A percentile compares a stretch with the other conserved stretches of the same genome.
Evolutionary conservation across 2,329 filamentous ascomycete genomes (phyloP).

Genomic region (Zalaria obscura): DNA sequence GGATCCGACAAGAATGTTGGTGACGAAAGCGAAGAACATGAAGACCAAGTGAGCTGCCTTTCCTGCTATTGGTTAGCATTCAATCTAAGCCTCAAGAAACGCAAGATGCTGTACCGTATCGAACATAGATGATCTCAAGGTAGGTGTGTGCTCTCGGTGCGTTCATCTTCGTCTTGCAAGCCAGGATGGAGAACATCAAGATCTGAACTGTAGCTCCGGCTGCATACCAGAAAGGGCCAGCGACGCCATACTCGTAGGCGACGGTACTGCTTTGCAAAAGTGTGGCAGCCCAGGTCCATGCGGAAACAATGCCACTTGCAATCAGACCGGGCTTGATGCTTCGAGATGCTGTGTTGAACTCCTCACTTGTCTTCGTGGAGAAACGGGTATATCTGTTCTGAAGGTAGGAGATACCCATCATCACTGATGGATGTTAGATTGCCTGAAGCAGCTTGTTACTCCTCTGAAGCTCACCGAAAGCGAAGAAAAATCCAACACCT

Average conservation of each 20-base stretch:
- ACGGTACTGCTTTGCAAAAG: slow-evolving; percentile 18
- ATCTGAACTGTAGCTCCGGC: slow-evolving; percentile 28
- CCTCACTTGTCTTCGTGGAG: slow-evolving; percentile 63
- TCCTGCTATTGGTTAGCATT: slow-evolving; percentile 9
- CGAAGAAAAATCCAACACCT: slow-evolving; percentile 57
- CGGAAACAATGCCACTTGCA: slow-evolving; percentile 71
- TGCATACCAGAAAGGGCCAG: slow-evolving; percentile 22
- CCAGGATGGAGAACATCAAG: slow-evolving; percentile 26
- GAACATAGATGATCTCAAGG: slow-evolving; percentile 23
- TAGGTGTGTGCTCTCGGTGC: slow-evolving; percentile 23
- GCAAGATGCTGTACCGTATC: slow-evolving; percentile 14
- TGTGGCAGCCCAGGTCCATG: slow-evolving; percentile 57
- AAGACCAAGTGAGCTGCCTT: slow-evolving; percentile 23
- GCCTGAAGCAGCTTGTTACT: background rate
- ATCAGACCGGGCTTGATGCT: slow-evolving; percentile 79
- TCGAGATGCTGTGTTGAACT: slow-evolving; percentile 76
- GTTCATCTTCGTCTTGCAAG: slow-evolving; percentile 26
- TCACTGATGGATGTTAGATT: slow-evolving; percentile 15
- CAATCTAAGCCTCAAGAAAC: slow-evolving; percentile 6
- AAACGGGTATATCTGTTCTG: slow-evolving; percentile 38
- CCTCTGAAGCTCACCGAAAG: slow-evolving; percentile 18
- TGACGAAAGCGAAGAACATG: slow-evolving; percentile 26
- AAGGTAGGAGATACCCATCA: slow-evolving; percentile 9
- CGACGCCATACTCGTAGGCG: slow-evolving; percentile 18
- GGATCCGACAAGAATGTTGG: slow-evolving; percentile 28